Base-by-base conservation (phyloP, 1,284 basidiomycete genomes). In the Garcileccinum viscosum region DNA sequence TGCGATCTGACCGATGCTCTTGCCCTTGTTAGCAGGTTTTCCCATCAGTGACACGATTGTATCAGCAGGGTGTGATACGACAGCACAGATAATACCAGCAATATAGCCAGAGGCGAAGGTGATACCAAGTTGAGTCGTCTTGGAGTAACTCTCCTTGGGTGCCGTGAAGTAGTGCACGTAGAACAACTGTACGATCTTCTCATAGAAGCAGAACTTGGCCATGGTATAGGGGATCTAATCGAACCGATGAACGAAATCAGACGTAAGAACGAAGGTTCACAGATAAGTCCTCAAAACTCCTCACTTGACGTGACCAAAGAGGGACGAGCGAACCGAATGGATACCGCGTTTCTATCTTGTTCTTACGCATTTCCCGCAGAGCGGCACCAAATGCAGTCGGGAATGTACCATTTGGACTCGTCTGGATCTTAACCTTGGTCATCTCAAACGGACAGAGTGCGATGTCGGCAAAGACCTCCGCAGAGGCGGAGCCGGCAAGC, bases 401-500 rank as follows among this genome's bases (percentile, higher is more conserved):
- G 90, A 94, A 93, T 64, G 90, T 90, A 66, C 92, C 92, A 64
- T 75, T 83, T 63, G 87, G 83, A 75, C 88, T 90, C 53, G 92
- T 94, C 83, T 94, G 92, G 72, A 94, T 93, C 83, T 92, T 93
- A 86, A 93, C 92, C 82, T 93, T 93, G 80, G 90, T 90, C 92
- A 93, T 93, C 80, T 93, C 92, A 62, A 93, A 81, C 67, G 92
- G 93, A 83, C 92, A 94, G 66, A 94, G 89, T 42, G 92, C 92
- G 74, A 97, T 91, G 77, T 98, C 95, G 74, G 97, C 97, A 82
- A 99, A 96, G 84, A 97, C 91, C 81, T 98, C 96, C 66, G 96
- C 96, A 62, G 95, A 95, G 68, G 94, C 94, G 40, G 97, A 97
- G 77, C 93, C 95, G 61, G 91, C 95, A 73, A 98, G 91, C 93